phyloP scores from a whole-genome alignment of 225 moss, liverwort and hornwort species.

The Climacium dendroides region DNA sequence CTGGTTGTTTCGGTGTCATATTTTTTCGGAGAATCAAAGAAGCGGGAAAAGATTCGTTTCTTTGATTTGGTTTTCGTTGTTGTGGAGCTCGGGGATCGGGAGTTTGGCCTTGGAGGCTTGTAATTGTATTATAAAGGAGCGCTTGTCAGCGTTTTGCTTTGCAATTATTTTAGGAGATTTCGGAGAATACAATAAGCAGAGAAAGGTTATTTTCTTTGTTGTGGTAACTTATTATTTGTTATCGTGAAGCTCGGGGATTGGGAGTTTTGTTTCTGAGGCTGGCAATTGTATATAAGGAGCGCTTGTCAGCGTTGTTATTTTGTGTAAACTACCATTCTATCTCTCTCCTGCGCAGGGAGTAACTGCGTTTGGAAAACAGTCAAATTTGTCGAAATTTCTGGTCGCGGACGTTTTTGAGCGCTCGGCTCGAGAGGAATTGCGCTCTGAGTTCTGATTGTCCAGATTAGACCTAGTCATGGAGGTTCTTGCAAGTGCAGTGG shows the following conservation, averaged over 20 bases:
- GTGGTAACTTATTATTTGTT: background rate
- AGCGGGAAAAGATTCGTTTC: background rate
- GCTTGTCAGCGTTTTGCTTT: background rate
- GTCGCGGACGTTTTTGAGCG: background rate
- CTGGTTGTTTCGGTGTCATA: background rate
- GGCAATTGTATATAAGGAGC: background rate
- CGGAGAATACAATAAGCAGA: background rate
- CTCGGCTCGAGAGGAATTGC: background rate
- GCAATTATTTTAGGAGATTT: background rate
- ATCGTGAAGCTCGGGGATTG: background rate
- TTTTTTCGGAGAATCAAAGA: background rate
- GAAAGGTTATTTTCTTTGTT: background rate
- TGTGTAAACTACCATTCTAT: background rate
- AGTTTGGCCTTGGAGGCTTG: background rate
- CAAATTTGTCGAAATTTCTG: constrained; percentile 31
- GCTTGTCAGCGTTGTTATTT: background rate
- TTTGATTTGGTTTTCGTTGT: background rate
- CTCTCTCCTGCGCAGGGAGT: background rate
- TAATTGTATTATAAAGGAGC: background rate
- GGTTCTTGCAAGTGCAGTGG: constrained; percentile 72
- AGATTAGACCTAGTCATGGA: constrained; percentile 40
- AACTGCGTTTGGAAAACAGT: background rate
- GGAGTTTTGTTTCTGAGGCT: background rate
- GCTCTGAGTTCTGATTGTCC: background rate
- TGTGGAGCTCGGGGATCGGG: constrained; percentile 1